Percentiles rank a stretch among this genome's conserved stretches.
Evolutionary conservation across 495 filamentous ascomycete species (phyloP).

Genomic region (Hypoxylon fuscum): DNA sequence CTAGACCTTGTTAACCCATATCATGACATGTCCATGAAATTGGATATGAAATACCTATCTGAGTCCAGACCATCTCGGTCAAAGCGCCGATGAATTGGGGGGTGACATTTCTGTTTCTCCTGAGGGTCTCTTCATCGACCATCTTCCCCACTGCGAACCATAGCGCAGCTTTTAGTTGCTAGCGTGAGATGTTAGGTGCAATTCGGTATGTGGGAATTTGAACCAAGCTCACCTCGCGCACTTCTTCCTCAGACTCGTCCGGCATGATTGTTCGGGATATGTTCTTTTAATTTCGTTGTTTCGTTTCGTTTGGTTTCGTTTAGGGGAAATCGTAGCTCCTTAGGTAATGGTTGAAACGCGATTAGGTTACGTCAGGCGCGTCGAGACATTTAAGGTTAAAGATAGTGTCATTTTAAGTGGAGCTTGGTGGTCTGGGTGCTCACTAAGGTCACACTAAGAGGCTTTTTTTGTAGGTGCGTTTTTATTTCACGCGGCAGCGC

Average conservation of each 20-base stretch:
- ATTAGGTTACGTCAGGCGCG: slow-evolving; percentile 30
- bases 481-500: slow-evolving; percentile 30
- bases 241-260: slow-evolving; percentile 47
- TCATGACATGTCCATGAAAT: slow-evolving; percentile 6
- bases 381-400: slow-evolving; percentile 25
- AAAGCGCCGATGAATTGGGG: slow-evolving; percentile 94
- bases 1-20: slow-evolving; percentile 50
- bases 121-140: slow-evolving; percentile 84
- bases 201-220: no score
- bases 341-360: slow-evolving; percentile 11
- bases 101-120: slow-evolving; percentile 82
- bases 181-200: slow-evolving; percentile 7
- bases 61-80: slow-evolving; percentile 90
- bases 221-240: slow-evolving; percentile 34
- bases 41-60: slow-evolving; percentile 70
- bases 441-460: no score
- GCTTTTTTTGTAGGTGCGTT: slow-evolving; percentile 5
- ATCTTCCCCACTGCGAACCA: slow-evolving; percentile 91
- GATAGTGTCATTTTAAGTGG: slow-evolving; percentile 1
- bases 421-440: background rate
- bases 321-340: background rate
- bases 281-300: background rate
- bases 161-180: slow-evolving; percentile 93
- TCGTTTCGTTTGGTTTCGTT: slow-evolving; percentile 2
- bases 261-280: slow-evolving; percentile 31